Percentiles rank a stretch among this genome's conserved stretches.
Conservation (phyloP, 371 early-diverging fungal genomes). For the Actinomortierella ambigua region DNA sequence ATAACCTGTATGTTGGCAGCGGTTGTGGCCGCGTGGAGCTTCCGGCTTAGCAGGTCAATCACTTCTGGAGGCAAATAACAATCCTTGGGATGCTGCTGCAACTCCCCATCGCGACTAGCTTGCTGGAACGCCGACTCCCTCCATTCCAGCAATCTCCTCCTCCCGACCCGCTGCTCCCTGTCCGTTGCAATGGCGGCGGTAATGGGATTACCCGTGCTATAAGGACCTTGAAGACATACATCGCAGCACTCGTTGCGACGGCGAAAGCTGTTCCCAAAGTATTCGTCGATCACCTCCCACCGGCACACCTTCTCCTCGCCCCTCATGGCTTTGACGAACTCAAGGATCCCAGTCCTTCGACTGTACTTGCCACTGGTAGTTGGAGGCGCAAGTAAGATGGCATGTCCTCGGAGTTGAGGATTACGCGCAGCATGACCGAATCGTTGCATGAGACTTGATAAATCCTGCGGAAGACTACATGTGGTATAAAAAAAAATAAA, state of each 20-base stretch:
- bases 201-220: background rate
- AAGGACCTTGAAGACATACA: background rate
- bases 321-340: background rate
- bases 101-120: no score
- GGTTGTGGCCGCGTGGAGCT: no score
- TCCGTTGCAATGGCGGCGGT: background rate
- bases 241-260: background rate
- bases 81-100: no score
- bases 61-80: no score
- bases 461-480: slow-evolving; percentile 1
- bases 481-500: background rate
- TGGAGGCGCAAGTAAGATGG: slow-evolving; percentile 1
- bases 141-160: background rate
- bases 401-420: background rate
- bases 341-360: background rate
- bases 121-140: no score
- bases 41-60: no score
- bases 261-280: background rate
- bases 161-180: background rate
- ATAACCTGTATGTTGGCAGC: no score
- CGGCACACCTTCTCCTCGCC: background rate
- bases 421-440: slow-evolving; percentile 5
- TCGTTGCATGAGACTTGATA: slow-evolving; percentile 3
- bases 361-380: background rate
- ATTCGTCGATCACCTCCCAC: slow-evolving; percentile 5